These are phyloP conservation scores for Diversispora epigaea DNA, from an alignment of 192 early-diverging fungal genomes.

Conservation along the genomic window DNA sequence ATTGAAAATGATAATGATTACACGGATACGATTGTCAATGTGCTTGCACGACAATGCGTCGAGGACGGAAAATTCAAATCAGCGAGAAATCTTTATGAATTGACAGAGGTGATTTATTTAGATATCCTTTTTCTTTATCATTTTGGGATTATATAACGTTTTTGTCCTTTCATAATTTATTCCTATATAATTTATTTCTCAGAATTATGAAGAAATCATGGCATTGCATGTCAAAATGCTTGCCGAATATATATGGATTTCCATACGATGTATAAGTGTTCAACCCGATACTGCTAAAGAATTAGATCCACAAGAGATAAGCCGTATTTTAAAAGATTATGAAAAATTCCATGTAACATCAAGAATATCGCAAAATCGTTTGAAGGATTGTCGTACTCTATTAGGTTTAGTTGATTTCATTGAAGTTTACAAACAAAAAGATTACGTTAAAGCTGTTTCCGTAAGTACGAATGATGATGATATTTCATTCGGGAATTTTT, in stretches of 20 bases:
- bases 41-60: slow-evolving; percentile 21
- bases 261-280: not conserved
- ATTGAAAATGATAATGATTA: slow-evolving; percentile 25
- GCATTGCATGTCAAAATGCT: slow-evolving; percentile 36
- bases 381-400: slow-evolving; percentile 6
- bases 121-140: not conserved
- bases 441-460: slow-evolving; percentile 17
- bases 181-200: not conserved
- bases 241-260: slow-evolving; percentile 30
- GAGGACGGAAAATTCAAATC: slow-evolving; percentile 21
- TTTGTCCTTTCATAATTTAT: slow-evolving; percentile 8
- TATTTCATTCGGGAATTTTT: slow-evolving; percentile 32
- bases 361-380: not conserved
- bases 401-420: slow-evolving; percentile 21
- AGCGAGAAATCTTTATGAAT: slow-evolving; percentile 17
- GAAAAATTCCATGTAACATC: not conserved
- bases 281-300: not conserved
- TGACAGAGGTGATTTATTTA: slow-evolving; percentile 15
- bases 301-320: slow-evolving; percentile 23
- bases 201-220: slow-evolving; percentile 39
- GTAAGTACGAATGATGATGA: slow-evolving; percentile 26
- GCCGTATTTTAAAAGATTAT: slow-evolving; percentile 1
- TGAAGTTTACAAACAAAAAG: slow-evolving; percentile 12
- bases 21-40: slow-evolving; percentile 20
- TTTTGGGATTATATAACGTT: not conserved